phyloP scores from a whole-genome alignment of 116 monocot species.

The Thalassia testudinum region DNA sequence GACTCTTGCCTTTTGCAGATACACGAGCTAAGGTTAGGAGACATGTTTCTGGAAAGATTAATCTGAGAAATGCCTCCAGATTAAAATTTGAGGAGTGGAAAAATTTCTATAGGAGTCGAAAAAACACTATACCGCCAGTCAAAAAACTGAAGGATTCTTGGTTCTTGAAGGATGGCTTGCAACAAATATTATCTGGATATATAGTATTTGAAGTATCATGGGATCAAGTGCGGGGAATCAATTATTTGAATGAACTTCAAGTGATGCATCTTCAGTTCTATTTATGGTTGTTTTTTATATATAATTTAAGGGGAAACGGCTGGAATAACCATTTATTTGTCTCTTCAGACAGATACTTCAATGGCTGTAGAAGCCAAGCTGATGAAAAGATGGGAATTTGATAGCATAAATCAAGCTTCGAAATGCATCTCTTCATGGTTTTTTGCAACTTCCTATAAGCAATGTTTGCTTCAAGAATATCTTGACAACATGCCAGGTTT shows the following conservation, averaged over 20 bases:
- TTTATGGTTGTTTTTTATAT: neutral
- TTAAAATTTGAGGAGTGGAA: constrained; percentile 18
- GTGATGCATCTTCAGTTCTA: constrained; percentile 18
- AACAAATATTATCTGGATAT: constrained; percentile 67
- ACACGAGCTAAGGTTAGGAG: constrained; percentile 33
- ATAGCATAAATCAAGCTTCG: constrained; percentile 76
- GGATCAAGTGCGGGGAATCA: constrained; percentile 80
- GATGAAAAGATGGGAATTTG: constrained; percentile 99
- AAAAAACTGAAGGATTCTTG: constrained; percentile 73
- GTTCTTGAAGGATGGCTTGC: constrained; percentile 67
- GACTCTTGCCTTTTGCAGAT: constrained; percentile 92
- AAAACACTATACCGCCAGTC: constrained; percentile 44
- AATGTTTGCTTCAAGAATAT: constrained; percentile 35
- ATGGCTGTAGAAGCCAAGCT: constrained; percentile 81
- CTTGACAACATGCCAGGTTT: constrained; percentile 48
- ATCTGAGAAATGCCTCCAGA: constrained; percentile 19
- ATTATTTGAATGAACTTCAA: constrained; percentile 94
- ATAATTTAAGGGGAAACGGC: neutral
- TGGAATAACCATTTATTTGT: neutral
- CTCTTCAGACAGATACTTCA: constrained; percentile 76
- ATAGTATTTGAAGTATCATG: constrained; percentile 93
- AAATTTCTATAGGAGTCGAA: constrained; percentile 33
- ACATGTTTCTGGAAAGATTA: constrained; percentile 23
- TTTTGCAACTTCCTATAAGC: constrained; percentile 42
- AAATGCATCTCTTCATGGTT: constrained; percentile 47